These are phyloP conservation scores for Coniochaeta prunicola DNA, from an alignment of 2,329 filamentous ascomycete genomes.

Conservation along the genomic window DNA sequence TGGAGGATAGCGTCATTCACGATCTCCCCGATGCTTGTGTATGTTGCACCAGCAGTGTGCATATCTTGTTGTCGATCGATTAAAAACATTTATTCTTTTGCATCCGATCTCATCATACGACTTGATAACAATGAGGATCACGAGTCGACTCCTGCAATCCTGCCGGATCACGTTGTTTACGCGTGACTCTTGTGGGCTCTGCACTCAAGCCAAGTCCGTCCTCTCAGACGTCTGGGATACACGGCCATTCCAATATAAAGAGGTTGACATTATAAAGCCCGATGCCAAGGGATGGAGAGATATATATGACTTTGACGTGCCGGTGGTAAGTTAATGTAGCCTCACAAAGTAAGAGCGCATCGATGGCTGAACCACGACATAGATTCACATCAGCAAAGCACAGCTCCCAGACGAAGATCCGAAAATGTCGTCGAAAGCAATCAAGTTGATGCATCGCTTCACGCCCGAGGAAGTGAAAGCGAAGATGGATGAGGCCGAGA, in stretches of 20 bases:
- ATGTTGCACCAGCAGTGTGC: background rate
- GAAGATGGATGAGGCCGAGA: slow-evolving; percentile 58
- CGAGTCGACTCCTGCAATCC: slow-evolving; percentile 41
- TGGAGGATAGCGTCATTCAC: background rate
- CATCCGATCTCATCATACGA: no score
- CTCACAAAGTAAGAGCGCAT: background rate
- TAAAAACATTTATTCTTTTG: no score
- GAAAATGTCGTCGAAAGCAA: slow-evolving; percentile 47
- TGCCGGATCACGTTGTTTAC: slow-evolving; percentile 71
- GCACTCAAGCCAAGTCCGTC: slow-evolving; percentile 58
- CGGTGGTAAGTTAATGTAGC: slow-evolving; percentile 50
- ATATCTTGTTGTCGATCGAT: no score
- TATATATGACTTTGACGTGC: slow-evolving; percentile 75
- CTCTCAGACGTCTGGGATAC: slow-evolving; percentile 61
- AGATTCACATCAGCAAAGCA: slow-evolving; percentile 58
- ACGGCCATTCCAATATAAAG: slow-evolving; percentile 60
- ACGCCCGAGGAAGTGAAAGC: slow-evolving; percentile 56
- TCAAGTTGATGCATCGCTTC: slow-evolving; percentile 75
- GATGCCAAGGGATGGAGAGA: slow-evolving; percentile 60
- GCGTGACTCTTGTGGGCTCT: slow-evolving; percentile 64
- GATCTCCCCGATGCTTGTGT: background rate
- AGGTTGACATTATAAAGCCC: slow-evolving; percentile 61
- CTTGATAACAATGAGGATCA: slow-evolving; percentile 34
- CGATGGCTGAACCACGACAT: background rate
- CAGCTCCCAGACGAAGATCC: slow-evolving; percentile 42